These are phyloP conservation scores for Leptographium radiaticola DNA, from an alignment of 2,329 filamentous ascomycete species.

Conservation along the genomic window DNA sequence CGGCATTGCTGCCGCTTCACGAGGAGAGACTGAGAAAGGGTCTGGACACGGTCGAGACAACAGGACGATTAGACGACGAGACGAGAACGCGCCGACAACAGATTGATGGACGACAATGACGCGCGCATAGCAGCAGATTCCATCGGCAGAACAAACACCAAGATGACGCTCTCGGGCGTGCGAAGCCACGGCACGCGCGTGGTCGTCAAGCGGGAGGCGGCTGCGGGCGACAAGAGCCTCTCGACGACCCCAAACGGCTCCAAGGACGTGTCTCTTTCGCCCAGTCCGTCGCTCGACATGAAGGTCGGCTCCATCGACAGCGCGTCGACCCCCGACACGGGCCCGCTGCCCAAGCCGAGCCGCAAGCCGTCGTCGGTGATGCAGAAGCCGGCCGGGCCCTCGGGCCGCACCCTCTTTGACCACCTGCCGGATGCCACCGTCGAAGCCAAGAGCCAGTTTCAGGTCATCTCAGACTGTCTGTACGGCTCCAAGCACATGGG, in stretches of 20 bases:
- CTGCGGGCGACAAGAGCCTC: slow-evolving; percentile 15
- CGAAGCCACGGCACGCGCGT: slow-evolving; percentile 8
- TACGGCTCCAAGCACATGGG: slow-evolving; percentile 90
- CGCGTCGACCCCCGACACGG: slow-evolving; percentile 32
- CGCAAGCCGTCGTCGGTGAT: slow-evolving; percentile 46
- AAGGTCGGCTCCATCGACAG: slow-evolving; percentile 33
- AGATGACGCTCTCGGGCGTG: slow-evolving; percentile 2
- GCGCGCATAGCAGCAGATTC: neutral
- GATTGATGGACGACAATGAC: neutral
- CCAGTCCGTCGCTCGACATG: slow-evolving; percentile 29
- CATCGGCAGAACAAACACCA: neutral
- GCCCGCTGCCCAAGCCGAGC: slow-evolving; percentile 53
- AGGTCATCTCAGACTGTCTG: slow-evolving; percentile 70
- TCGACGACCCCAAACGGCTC: slow-evolving; percentile 26
- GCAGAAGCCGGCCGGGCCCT: slow-evolving; percentile 43
- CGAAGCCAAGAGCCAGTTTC: slow-evolving; percentile 65
- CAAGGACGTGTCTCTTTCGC: slow-evolving; percentile 25
- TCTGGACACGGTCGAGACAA: too few species aligned
- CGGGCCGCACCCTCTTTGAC: slow-evolving; percentile 39
- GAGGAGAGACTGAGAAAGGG: too few species aligned
- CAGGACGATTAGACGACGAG: neutral
- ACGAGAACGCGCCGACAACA: neutral
- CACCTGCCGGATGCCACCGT: slow-evolving; percentile 66
- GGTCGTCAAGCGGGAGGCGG: slow-evolving; percentile 16
- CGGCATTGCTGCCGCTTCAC: too few species aligned